Conservation (phyloP, 768 basidiomycete species). For the Lentinula boryana region DNA sequence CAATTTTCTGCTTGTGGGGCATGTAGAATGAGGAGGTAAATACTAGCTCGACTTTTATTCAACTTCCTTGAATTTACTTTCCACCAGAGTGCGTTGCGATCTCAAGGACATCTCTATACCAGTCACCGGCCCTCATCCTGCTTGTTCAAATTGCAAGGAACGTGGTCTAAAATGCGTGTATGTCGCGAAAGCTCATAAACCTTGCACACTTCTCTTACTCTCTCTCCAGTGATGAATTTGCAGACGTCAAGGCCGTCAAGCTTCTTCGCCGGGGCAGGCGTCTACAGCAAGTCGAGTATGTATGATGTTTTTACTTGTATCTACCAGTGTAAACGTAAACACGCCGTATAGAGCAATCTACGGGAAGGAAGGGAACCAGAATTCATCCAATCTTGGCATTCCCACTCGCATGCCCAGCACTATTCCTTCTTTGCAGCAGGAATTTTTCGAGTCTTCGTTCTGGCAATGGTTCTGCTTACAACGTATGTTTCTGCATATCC, state of each 20-base stretch:
- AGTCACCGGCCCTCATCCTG: slow-evolving; percentile 37
- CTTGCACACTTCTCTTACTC: slow-evolving; percentile 3
- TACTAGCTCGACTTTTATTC: slow-evolving; percentile 3
- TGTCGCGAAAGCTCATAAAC: slow-evolving; percentile 24
- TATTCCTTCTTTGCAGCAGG: slow-evolving; percentile 67
- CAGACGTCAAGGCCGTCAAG: slow-evolving; percentile 87
- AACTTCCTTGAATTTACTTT: slow-evolving; percentile 7
- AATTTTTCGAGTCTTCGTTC: slow-evolving; percentile 83
- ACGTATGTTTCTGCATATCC: slow-evolving; percentile 40
- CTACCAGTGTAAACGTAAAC: slow-evolving; percentile 6
- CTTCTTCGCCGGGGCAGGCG: slow-evolving; percentile 72
- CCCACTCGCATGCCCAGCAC: slow-evolving; percentile 39
- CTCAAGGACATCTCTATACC: slow-evolving; percentile 73
- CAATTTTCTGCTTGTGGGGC: slow-evolving; percentile 94
- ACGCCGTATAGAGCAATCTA: slow-evolving; percentile 60
- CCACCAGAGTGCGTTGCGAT: slow-evolving; percentile 80
- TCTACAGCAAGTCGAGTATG: slow-evolving; percentile 81
- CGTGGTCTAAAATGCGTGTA: slow-evolving; percentile 92
- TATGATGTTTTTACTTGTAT: slow-evolving; percentile 13
- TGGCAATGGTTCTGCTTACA: slow-evolving; percentile 83
- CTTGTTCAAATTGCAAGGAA: slow-evolving; percentile 88
- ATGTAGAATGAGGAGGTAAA: slow-evolving; percentile 80
- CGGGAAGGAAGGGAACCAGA: slow-evolving; percentile 54
- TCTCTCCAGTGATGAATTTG: slow-evolving; percentile 74
- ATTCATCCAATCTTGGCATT: slow-evolving; percentile 23